These are phyloP conservation scores for Penicillium pancosmium DNA, from an alignment of 495 filamentous ascomycete genomes.

Conservation along the genomic window DNA sequence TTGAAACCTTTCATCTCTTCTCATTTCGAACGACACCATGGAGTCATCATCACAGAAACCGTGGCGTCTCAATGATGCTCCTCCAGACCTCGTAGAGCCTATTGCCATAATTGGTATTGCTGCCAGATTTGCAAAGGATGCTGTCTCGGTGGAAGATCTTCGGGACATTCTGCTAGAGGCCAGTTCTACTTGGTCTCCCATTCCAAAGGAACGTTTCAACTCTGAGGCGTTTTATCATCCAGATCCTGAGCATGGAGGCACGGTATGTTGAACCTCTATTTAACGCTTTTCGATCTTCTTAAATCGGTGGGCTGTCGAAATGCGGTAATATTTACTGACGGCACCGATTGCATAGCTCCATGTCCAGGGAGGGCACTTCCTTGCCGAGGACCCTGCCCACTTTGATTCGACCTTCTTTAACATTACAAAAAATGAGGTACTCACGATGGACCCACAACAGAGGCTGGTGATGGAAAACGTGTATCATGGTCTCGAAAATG, in stretches of 20 bases:
- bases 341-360: conserved; percentile 16
- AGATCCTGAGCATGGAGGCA: conserved; percentile 33
- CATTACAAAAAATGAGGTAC: conserved; percentile 55
- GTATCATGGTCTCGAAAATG: conserved; percentile 51
- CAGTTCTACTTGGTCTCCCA: conserved; percentile 47
- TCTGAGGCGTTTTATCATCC: conserved; percentile 50
- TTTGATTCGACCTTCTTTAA: conserved; percentile 61
- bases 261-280: conserved; percentile 16
- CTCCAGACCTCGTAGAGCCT: conserved; percentile 34
- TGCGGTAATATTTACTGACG: neutral
- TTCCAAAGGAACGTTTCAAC: conserved; percentile 59
- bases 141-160: conserved; percentile 47
- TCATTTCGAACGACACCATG: conserved; percentile 9
- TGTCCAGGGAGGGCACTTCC: conserved; percentile 28
- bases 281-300: too few species aligned
- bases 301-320: neutral
- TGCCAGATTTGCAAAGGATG: conserved; percentile 55
- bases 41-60: conserved; percentile 8
- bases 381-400: conserved; percentile 37
- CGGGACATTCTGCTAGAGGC: conserved; percentile 47
- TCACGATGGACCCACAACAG: conserved; percentile 49
- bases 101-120: conserved; percentile 62
- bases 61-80: neutral
- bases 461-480: conserved; percentile 58
- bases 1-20: too few species aligned